These are phyloP conservation scores for Fusarium sp. DNA, from an alignment of 2,329 filamentous ascomycete genomes.

Conservation along the genomic window DNA sequence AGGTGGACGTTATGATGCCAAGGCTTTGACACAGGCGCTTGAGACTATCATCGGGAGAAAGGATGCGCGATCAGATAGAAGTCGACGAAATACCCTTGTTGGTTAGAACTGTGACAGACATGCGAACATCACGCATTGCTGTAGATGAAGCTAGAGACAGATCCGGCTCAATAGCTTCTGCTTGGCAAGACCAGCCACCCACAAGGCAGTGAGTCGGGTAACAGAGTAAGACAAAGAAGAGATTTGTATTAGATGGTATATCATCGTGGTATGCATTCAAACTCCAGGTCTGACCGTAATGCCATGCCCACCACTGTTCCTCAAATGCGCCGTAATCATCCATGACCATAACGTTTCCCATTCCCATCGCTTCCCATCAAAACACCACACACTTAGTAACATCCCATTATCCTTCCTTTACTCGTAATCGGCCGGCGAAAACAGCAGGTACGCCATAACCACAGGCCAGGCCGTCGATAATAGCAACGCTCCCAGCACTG, in stretches of 20 bases:
- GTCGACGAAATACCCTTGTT: conserved; percentile 61
- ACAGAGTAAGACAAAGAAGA: conserved; percentile 8
- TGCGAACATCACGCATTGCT: not conserved
- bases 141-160: not conserved
- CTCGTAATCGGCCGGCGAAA: conserved; percentile 34
- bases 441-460: conserved; percentile 53
- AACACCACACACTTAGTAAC: not conserved
- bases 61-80: conserved; percentile 55
- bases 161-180: too few relatives aligned
- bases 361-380: conserved; percentile 5
- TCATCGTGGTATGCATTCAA: conserved; percentile 39
- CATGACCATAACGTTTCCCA: conserved; percentile 9
- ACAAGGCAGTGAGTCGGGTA: not conserved
- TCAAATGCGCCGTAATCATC: conserved; percentile 20
- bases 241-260: conserved; percentile 39
- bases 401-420: not conserved
- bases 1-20: conserved; percentile 78
- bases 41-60: conserved; percentile 79
- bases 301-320: conserved; percentile 21
- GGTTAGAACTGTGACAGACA: conserved; percentile 39
- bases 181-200: not conserved
- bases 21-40: conserved; percentile 79
- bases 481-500: conserved; percentile 51
- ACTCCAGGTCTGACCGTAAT: conserved; percentile 38
- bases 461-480: conserved; percentile 55